Evolutionary conservation across 2,329 filamentous ascomycete genomes (phyloP).

Genomic region (Coleophoma cylindrospora): DNA sequence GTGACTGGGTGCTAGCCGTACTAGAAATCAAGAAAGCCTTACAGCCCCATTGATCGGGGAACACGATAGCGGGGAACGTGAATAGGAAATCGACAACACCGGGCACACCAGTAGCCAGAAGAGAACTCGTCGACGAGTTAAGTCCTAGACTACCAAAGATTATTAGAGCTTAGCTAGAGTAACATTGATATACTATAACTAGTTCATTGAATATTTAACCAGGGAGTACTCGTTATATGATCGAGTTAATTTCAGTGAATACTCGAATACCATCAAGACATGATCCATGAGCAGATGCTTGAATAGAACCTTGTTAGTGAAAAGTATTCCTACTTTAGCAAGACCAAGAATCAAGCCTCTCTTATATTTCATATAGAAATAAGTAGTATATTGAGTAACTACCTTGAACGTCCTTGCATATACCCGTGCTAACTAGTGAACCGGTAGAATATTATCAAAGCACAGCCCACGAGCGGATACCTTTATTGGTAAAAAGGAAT

Average conservation of each 20-base stretch:
- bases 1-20: constrained; percentile 49
- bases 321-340: constrained; percentile 4
- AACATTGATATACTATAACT: constrained; percentile 10
- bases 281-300: not conserved
- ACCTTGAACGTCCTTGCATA: too few species aligned
- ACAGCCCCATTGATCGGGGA: constrained; percentile 55
- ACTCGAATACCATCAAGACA: constrained; percentile 36
- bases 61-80: constrained; percentile 59
- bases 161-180: constrained; percentile 41
- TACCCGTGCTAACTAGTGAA: too few species aligned
- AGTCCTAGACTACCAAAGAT: constrained; percentile 46
- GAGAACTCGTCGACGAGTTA: constrained; percentile 36
- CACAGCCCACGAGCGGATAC: too few species aligned
- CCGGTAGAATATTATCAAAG: too few species aligned
- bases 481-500: too few species aligned
- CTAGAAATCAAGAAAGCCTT: constrained; percentile 55
- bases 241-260: constrained; percentile 43
- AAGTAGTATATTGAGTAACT: too few species aligned
- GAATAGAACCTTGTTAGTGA: constrained; percentile 4
- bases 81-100: constrained; percentile 63
- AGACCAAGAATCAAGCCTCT: not conserved
- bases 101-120: constrained; percentile 64
- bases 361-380: not conserved
- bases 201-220: not conserved
- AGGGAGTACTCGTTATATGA: constrained; percentile 34